Evolutionary conservation across 1,284 basidiomycete species (phyloP).

Genomic region (Quambalaria eucalypti): DNA sequence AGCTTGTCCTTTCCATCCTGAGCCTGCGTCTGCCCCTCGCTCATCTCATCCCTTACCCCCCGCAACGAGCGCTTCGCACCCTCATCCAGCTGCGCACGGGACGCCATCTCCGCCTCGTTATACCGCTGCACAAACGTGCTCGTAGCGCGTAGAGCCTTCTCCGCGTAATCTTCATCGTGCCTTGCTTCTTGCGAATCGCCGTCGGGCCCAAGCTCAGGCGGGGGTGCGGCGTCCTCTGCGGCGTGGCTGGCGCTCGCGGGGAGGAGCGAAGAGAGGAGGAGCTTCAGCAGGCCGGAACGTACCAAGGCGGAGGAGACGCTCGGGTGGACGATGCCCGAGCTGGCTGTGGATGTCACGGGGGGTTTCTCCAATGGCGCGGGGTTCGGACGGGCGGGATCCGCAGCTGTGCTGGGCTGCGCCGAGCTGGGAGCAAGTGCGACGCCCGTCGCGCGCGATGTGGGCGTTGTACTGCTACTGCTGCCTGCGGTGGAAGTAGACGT

Average conservation of each 20-base stretch:
- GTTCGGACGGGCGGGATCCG: slow-evolving; percentile 49
- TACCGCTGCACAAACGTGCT: slow-evolving; percentile 22
- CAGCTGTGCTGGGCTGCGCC: no score
- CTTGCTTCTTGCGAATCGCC: slow-evolving; percentile 55
- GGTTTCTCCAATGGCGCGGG: slow-evolving; percentile 36
- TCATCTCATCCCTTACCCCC: background rate
- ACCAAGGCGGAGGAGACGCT: slow-evolving; percentile 36
- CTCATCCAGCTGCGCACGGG: background rate
- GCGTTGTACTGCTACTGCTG: slow-evolving; percentile 12
- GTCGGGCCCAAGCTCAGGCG: slow-evolving; percentile 56
- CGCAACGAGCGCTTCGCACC: background rate
- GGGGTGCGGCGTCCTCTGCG: slow-evolving; percentile 10
- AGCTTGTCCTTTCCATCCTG: background rate
- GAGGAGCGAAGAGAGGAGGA: slow-evolving; percentile 34
- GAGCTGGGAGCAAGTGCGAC: slow-evolving; percentile 48
- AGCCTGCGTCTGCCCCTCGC: background rate
- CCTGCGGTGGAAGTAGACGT: background rate
- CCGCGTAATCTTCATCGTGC: slow-evolving; percentile 67
- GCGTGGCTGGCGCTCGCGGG: background rate
- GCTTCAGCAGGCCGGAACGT: slow-evolving; percentile 26
- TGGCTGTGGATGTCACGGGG: slow-evolving; percentile 27
- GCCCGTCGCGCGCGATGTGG: slow-evolving; percentile 53
- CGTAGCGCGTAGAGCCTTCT: slow-evolving; percentile 63
- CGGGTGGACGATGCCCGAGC: slow-evolving; percentile 21
- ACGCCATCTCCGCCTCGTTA: background rate